A percentile compares a stretch with the other conserved stretches of the same genome.
phyloP scores from a whole-genome alignment of 2,329 filamentous ascomycete genomes.

The Ophiognomonia clavigignenti-juglandacearum region DNA sequence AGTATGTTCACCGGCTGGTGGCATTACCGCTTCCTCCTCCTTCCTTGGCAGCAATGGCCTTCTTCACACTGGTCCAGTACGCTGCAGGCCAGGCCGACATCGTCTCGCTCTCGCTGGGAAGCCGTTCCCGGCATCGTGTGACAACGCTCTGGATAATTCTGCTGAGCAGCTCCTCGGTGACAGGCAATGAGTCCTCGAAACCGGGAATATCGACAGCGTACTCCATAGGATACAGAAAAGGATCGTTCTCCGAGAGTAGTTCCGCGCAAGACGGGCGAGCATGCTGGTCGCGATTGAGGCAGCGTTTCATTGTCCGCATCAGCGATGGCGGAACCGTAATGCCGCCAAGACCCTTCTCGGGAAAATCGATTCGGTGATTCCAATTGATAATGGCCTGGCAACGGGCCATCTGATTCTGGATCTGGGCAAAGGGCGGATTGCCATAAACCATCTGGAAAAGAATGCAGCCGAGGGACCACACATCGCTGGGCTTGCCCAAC shows the following conservation, averaged over 20 bases:
- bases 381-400: constrained; percentile 85
- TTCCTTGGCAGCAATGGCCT: constrained; percentile 37
- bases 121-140: constrained; percentile 50
- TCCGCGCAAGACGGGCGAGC: constrained; percentile 60
- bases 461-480: constrained; percentile 96
- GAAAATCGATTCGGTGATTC: constrained; percentile 68
- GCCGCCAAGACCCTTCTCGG: constrained; percentile 63
- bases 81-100: constrained; percentile 53
- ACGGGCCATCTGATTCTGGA: constrained; percentile 77
- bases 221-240: constrained; percentile 60
- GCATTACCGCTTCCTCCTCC: constrained; percentile 1
- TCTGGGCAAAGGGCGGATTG: constrained; percentile 91
- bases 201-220: constrained; percentile 28
- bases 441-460: constrained; percentile 98
- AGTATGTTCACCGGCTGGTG: neutral
- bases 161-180: constrained; percentile 58
- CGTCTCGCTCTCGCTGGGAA: constrained; percentile 54
- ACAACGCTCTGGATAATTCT: constrained; percentile 61
- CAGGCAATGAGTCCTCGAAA: constrained; percentile 47
- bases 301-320: constrained; percentile 57
- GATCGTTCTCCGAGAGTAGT: constrained; percentile 53
- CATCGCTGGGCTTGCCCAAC: constrained; percentile 89
- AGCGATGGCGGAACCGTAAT: constrained; percentile 54
- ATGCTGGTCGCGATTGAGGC: constrained; percentile 57
- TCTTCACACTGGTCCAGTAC: constrained; percentile 57